Conservation (phyloP, 1,139 yeast genomes). For the Diutina catenulata region DNA sequence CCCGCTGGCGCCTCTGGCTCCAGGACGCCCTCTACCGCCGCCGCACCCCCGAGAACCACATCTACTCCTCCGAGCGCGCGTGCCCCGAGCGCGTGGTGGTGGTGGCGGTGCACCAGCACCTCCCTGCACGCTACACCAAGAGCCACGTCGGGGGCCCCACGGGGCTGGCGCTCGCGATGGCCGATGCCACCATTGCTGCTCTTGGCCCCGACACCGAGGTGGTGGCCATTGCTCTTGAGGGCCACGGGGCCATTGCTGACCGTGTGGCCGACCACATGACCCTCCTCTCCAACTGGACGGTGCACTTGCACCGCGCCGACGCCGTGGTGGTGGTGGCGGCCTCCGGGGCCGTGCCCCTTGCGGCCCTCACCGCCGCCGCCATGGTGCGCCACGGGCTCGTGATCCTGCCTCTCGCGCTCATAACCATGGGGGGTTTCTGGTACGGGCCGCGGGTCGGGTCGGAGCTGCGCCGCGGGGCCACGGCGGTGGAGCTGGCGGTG, state of each 20-base stretch:
- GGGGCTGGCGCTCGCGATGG: neutral
- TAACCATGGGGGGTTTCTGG: neutral
- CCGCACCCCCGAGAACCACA: conserved; percentile 1
- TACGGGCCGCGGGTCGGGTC: neutral
- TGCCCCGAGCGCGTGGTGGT: neutral
- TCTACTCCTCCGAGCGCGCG: neutral
- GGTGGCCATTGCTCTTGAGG: neutral
- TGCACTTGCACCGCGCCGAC: neutral
- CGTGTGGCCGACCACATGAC: neutral
- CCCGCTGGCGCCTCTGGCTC: neutral
- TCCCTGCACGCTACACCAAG: neutral
- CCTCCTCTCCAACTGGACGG: neutral
- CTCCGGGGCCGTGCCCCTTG: neutral
- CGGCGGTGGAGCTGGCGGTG: neutral
- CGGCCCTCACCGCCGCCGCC: neutral
- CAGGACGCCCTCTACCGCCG: neutral
- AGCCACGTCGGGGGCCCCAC: neutral
- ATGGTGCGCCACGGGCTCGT: neutral
- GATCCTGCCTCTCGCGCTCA: neutral
- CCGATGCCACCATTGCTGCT: neutral
- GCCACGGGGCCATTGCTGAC: neutral
- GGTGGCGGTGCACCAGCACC: neutral
- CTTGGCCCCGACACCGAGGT: neutral
- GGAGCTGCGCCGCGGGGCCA: neutral
- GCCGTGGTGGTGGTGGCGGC: neutral